Evolutionary conservation across 108 stramenopile genomes (phyloP), one percentile per base, ranked within the genome.

Genomic region (Craspedostauros australis): DNA sequence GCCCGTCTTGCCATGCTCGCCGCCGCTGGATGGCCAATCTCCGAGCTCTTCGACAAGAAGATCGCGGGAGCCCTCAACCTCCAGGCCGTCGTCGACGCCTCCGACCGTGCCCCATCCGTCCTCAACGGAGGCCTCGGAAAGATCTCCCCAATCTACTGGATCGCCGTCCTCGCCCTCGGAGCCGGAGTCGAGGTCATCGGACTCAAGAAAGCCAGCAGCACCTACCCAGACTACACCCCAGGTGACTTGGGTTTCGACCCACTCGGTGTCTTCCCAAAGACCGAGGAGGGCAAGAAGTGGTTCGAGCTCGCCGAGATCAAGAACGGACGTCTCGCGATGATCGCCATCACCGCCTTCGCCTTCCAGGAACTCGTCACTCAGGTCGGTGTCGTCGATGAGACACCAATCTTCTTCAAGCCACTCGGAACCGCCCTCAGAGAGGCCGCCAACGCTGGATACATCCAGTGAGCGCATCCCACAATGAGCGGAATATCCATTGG

Each of bases 241-340:
- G 93, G 93, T 31, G 78, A 95, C 64, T 55, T 80, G 20, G 73
- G 76, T 8, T 79, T 88, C 60, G 86, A 88, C 51, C 86, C 86
- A 0, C 60, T 90, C 14, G 79, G 86, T 27, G 46, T 95, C 8
- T 88, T 79, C 63, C 86, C 87, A 31, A 58, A 68, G 38, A 66
- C 65, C 31, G 60, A 65, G 26, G 73, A 63, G 0, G 88, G 68
- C 2, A 66, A 84, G 46, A 44, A 64, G 49, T 46, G 73, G 42
- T 84, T 92, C 84, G 73, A 88, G 54, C 41, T 69, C 19, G 70
- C 80, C 5, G 94, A 95, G 57, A 70, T 95, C 55, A 95, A 95
- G 78, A 91, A 95, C 64, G 94, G 94, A 41, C 84, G 94, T 32
- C 51, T 93, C 29, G 92, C 92, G 26, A 93, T 93, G 92, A 80